These are phyloP conservation scores for Phylloboletellus chloephorus DNA, from an alignment of 1,284 basidiomycete genomes.

Conservation along the genomic window DNA sequence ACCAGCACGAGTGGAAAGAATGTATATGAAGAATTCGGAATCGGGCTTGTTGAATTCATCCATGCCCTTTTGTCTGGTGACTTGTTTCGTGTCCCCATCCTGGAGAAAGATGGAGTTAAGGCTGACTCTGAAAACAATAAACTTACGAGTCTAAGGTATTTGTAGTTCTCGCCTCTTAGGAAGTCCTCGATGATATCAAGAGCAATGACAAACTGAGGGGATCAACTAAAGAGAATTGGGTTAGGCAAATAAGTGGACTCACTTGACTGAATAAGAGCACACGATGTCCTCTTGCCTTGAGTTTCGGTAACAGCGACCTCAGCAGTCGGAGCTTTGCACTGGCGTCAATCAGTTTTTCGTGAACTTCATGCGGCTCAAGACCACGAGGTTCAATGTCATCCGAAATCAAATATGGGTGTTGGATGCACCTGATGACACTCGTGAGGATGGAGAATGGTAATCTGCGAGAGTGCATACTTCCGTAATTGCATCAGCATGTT, in stretches of 20 bases:
- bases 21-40: slow-evolving; percentile 86
- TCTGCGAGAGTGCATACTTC: slow-evolving; percentile 49
- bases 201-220: slow-evolving; percentile 86
- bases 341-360: slow-evolving; percentile 77
- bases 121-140: slow-evolving; percentile 8
- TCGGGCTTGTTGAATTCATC: slow-evolving; percentile 86
- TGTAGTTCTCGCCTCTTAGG: slow-evolving; percentile 81
- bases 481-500: slow-evolving; percentile 85
- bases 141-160: slow-evolving; percentile 82
- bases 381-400: slow-evolving; percentile 76
- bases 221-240: slow-evolving; percentile 1
- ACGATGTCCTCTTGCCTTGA: slow-evolving; percentile 87
- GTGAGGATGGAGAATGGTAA: slow-evolving; percentile 4
- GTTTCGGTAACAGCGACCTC: slow-evolving; percentile 77
- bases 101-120: slow-evolving; percentile 31
- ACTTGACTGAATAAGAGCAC: slow-evolving; percentile 98
- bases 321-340: slow-evolving; percentile 87
- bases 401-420: slow-evolving; percentile 88
- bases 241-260: slow-evolving; percentile 21
- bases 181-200: slow-evolving; percentile 93
- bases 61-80: slow-evolving; percentile 87
- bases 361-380: slow-evolving; percentile 56
- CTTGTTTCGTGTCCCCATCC: slow-evolving; percentile 88
- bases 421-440: slow-evolving; percentile 54
- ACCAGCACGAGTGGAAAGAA: slow-evolving; percentile 92